A percentile compares a stretch with the other conserved stretches of the same genome.
Conservation (phyloP, 2,329 filamentous ascomycete genomes). For the Fusarium penzigii region DNA sequence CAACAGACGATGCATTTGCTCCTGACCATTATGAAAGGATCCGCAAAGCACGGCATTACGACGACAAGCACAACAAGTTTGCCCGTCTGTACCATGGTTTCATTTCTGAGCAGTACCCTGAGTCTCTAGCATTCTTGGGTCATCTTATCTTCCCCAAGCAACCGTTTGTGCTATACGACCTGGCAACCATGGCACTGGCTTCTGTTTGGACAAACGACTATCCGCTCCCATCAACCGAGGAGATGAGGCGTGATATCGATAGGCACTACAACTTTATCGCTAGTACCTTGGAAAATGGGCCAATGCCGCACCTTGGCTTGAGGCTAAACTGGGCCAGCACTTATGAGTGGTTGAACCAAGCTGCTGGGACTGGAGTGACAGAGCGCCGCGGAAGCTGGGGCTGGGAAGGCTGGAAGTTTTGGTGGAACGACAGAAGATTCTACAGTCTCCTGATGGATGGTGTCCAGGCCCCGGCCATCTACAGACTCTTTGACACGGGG, state of each 20-base stretch:
- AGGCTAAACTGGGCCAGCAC: slow-evolving; percentile 21
- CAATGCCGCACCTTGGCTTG: slow-evolving; percentile 27
- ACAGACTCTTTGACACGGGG: slow-evolving; percentile 43
- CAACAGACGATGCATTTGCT: slow-evolving; percentile 26
- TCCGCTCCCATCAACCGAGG: slow-evolving; percentile 18
- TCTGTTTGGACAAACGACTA: slow-evolving; percentile 30
- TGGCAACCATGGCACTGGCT: slow-evolving; percentile 33
- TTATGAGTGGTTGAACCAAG: slow-evolving; percentile 41
- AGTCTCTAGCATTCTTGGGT: slow-evolving; percentile 34
- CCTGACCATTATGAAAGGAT: slow-evolving; percentile 29
- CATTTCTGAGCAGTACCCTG: slow-evolving; percentile 34
- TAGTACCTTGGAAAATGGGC: slow-evolving; percentile 23
- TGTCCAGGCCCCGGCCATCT: slow-evolving; percentile 38
- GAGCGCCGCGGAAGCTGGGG: slow-evolving; percentile 41
- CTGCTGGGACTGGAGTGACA: slow-evolving; percentile 44
- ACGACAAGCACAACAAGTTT: slow-evolving; percentile 22
- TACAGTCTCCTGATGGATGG: slow-evolving; percentile 44
- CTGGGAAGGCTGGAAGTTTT: slow-evolving; percentile 44
- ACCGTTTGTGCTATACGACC: slow-evolving; percentile 31
- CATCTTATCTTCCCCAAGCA: slow-evolving; percentile 27
- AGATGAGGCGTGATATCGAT: slow-evolving; percentile 31
- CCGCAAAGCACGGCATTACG: slow-evolving; percentile 20
- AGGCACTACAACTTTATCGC: slow-evolving; percentile 27
- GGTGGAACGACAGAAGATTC: slow-evolving; percentile 42
- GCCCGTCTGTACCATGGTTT: slow-evolving; percentile 34